Evolutionary conservation across 441 rosid species (phyloP).

Genomic region (Syzygium syzygioides): DNA sequence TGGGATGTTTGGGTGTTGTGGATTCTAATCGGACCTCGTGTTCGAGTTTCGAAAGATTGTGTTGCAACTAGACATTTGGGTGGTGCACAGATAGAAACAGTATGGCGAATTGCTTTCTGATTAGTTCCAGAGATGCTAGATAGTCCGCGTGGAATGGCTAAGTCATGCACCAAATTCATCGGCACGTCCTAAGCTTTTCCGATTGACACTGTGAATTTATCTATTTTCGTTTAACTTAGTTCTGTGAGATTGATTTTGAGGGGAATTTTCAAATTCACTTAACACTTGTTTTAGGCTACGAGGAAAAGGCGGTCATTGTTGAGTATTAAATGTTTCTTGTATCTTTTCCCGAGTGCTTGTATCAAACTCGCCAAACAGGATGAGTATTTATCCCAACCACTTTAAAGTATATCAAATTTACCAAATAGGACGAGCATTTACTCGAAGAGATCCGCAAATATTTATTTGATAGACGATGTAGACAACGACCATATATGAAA

Average conservation of each 20-base stretch:
- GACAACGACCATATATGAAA: no score
- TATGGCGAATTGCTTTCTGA: fast-evolving
- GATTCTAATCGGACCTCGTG: not conserved
- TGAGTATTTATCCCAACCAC: not conserved
- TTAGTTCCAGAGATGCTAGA: not conserved
- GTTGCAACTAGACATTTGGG: not conserved
- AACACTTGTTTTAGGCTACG: not conserved
- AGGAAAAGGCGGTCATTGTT: not conserved
- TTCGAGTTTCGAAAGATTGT: not conserved
- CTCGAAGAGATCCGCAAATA: no score
- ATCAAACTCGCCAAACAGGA: not conserved
- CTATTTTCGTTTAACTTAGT: fast-evolving
- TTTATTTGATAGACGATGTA: no score
- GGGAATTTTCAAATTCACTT: not conserved
- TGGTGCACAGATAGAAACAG: not conserved
- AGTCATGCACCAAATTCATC: not conserved
- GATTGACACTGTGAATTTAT: not conserved
- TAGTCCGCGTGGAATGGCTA: not conserved
- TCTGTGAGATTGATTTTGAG: not conserved
- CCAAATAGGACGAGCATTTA: no score
- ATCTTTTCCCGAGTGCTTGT: no score
- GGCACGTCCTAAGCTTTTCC: not conserved
- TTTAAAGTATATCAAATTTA: no score
- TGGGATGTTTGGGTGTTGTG: not conserved
- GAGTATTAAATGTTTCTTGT: not conserved